Percentiles rank a stretch among this genome's conserved stretches.
These are phyloP conservation scores for Lipomyces chichibuensis DNA, from an alignment of 805 yeast species.

Conservation along the genomic window DNA sequence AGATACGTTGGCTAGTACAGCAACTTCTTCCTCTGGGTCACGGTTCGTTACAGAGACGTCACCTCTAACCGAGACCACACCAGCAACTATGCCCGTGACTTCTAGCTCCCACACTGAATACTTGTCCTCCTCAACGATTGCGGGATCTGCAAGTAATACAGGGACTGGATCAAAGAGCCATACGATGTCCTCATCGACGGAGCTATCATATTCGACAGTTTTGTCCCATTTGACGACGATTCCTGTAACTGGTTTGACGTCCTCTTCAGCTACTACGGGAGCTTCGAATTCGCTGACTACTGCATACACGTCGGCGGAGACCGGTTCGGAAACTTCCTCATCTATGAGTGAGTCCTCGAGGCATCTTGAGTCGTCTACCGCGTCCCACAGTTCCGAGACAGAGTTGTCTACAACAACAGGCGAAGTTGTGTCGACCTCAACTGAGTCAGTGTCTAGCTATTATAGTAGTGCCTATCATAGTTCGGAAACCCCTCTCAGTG, in stretches of 20 bases:
- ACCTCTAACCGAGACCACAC: neutral
- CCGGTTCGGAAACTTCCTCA: constrained; percentile 13
- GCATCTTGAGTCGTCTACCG: neutral
- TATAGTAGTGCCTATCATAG: neutral
- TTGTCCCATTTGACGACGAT: neutral
- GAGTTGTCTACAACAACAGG: constrained; percentile 22
- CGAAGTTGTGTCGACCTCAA: constrained; percentile 40
- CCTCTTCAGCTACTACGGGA: neutral
- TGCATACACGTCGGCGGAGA: neutral
- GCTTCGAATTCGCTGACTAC: neutral
- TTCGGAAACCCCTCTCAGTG: neutral
- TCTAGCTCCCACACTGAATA: constrained; percentile 1
- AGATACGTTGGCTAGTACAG: neutral
- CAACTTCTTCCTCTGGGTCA: constrained; percentile 4
- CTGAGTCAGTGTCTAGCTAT: constrained; percentile 19
- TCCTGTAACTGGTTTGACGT: neutral
- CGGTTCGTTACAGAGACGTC: neutral
- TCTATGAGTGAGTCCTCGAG: neutral
- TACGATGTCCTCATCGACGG: neutral
- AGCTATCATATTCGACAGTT: no score
- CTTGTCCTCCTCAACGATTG: constrained; percentile 14
- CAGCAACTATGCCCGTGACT: neutral
- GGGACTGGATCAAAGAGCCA: neutral
- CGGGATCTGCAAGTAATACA: constrained; percentile 6
- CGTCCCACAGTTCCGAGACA: neutral